Evolutionary conservation across 2,329 filamentous ascomycete species (phyloP), one percentile per base, ranked within the genome.

Genomic region (Coleophoma eucalyptorum): DNA sequence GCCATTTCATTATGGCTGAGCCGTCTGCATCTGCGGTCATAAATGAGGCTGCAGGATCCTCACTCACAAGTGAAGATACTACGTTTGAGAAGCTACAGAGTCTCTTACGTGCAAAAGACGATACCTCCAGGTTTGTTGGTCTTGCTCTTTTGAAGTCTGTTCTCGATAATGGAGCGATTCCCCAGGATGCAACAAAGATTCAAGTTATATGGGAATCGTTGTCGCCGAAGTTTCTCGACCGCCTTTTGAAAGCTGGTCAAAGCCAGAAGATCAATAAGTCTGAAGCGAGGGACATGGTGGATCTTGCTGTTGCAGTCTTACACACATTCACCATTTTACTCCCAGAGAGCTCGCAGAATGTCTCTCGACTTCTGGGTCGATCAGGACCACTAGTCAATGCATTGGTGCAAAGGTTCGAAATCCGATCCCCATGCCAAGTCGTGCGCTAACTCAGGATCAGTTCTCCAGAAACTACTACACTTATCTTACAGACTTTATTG

Each of bases 101-200:
- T 1, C 73, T 87, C 3, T 73, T 89, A 33, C 70, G 72, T 49
- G 67, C 79, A 49, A 83, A 81, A 53, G 78, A 87, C 62, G 84
- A 89, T 62, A 88, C 85, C 0, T 80, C 82, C 18, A 77, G 81
- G 60, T 87, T 89, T 57, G 83, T 87, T 37, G 85, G 83, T 7
- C 71, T 89, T 19, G 81, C 83, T 1, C 72, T 88, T 19, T 73
- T 88, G 46, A 86, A 83, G 60, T 79, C 81, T n/a, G 68, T 85
- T 12, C 72, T 89, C 32, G 83, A 87, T 65, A 83, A 80, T 61
- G 77, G 79, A 5, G 67, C 73, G 19, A 65, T 83, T 19, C 73
- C 73, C 42, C 66, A 74, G 48, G 73, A 83, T 64, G 68, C 72
- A 10, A 65, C 66, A 2, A 63, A 62, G 7, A 60, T 86, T 4